These are phyloP conservation scores for Euphorbia celastroides DNA, from an alignment of 441 rosid genomes.

Conservation along the genomic window DNA sequence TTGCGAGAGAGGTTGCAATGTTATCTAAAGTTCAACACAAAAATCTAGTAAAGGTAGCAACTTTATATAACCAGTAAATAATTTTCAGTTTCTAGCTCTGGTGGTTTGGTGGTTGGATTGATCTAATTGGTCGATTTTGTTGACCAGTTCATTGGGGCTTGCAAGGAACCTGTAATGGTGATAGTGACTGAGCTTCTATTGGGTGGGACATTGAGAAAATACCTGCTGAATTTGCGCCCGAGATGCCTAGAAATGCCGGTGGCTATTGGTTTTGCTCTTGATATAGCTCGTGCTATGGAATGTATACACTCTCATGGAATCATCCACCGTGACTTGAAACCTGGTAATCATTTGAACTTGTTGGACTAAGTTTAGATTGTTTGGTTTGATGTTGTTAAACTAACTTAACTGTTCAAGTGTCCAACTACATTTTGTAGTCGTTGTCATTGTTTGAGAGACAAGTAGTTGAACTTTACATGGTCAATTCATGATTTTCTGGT, in stretches of 20 bases:
- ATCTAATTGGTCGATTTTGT: conserved; percentile 4
- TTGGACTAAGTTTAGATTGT: conserved; percentile 9
- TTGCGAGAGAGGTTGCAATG: conserved; percentile 88
- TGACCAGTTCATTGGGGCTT: conserved; percentile 88
- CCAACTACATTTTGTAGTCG: not conserved
- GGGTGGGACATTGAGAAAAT: conserved; percentile 87
- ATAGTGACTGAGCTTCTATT: conserved; percentile 86
- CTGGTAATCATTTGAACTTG: conserved; percentile 47
- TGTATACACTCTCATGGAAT: conserved; percentile 91
- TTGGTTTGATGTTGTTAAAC: not conserved
- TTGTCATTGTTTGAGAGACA: not conserved
- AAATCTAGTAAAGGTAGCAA: conserved; percentile 95
- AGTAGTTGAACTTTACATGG: not conserved
- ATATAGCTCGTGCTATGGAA: conserved; percentile 97
- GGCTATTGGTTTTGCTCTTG: conserved; percentile 82
- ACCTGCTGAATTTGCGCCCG: conserved; percentile 63
- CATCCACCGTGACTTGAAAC: conserved; percentile 95
- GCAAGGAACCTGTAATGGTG: conserved; percentile 92
- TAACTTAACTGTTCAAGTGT: not conserved
- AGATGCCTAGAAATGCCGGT: conserved; percentile 54
- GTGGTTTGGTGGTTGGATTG: conserved; percentile 1
- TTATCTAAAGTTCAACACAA: conserved; percentile 87
- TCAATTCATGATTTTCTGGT: conserved; percentile 1
- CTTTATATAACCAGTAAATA: too few relatives aligned
- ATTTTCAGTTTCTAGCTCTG: conserved; percentile 3